phyloP scores from a whole-genome alignment of 805 yeast genomes.

The Kazachstania kunashirensis region DNA sequence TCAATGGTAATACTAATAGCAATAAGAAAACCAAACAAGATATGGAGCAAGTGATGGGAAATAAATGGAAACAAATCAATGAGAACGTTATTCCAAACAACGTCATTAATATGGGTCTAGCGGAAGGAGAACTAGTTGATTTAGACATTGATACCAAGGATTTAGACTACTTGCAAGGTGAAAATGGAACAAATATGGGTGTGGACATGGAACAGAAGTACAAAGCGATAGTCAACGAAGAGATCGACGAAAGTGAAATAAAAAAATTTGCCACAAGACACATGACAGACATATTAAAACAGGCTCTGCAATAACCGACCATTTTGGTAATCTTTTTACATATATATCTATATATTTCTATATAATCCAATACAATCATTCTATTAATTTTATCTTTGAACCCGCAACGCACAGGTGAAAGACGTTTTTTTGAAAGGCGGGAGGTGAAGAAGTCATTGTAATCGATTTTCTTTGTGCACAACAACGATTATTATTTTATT shows the following conservation, averaged over 20 bases:
- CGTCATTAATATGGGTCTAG: slow-evolving; percentile 39
- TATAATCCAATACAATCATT: too few relatives aligned
- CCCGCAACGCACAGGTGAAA: too few relatives aligned
- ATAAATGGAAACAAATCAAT: slow-evolving; percentile 37
- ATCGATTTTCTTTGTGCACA: too few relatives aligned
- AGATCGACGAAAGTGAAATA: slow-evolving; percentile 18
- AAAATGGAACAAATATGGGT: slow-evolving; percentile 11
- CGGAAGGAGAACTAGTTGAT: slow-evolving; percentile 41
- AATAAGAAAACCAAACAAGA: slow-evolving; percentile 10
- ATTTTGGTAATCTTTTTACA: too few relatives aligned
- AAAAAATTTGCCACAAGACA: slow-evolving; percentile 12
- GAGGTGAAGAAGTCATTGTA: too few relatives aligned
- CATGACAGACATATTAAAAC: neutral
- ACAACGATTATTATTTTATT: too few relatives aligned
- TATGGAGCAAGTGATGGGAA: slow-evolving; percentile 27
- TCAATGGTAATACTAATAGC: slow-evolving; percentile 5
- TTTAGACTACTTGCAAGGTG: slow-evolving; percentile 11
- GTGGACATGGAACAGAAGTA: slow-evolving; percentile 19
- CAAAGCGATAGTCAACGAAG: slow-evolving; percentile 20
- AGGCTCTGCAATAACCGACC: too few relatives aligned
- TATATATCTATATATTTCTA: too few relatives aligned
- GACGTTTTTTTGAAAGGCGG: too few relatives aligned
- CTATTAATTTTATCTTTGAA: too few relatives aligned
- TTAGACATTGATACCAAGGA: slow-evolving; percentile 28
- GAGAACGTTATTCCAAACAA: slow-evolving; percentile 34